These are phyloP conservation scores for Globisporangium orthogonon DNA, from an alignment of 352 stramenopile species.

Conservation along the genomic window DNA sequence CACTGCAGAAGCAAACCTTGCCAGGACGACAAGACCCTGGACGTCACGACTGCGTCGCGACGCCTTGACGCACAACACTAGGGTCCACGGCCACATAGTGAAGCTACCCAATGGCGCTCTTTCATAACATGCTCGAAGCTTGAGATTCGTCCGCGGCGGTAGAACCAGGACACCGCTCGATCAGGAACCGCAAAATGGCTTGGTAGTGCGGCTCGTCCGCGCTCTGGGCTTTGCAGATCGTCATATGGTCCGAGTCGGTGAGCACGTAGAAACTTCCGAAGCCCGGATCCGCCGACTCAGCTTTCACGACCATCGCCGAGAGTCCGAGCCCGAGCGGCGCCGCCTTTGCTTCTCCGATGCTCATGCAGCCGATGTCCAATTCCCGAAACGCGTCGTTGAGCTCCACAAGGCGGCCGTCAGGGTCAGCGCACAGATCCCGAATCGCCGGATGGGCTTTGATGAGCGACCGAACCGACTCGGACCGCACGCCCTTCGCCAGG, in stretches of 20 bases:
- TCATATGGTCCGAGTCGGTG: slow-evolving; percentile 72
- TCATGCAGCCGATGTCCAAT: slow-evolving; percentile 67
- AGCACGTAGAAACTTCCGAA: slow-evolving; percentile 63
- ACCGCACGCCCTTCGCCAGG: slow-evolving; percentile 54
- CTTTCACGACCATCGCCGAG: slow-evolving; percentile 69
- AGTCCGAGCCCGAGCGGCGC: slow-evolving; percentile 65
- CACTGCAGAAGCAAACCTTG: too few species aligned
- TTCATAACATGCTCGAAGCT: too few species aligned
- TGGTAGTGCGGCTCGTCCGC: slow-evolving; percentile 58
- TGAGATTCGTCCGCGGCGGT: too few species aligned
- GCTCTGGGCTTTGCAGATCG: slow-evolving; percentile 80
- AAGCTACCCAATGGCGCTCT: too few species aligned
- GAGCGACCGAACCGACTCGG: slow-evolving; percentile 57
- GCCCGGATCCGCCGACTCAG: slow-evolving; percentile 67
- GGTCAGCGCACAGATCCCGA: slow-evolving; percentile 49
- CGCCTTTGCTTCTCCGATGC: slow-evolving; percentile 50
- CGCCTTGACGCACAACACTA: too few species aligned
- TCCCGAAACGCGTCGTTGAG: slow-evolving; percentile 67
- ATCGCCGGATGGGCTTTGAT: slow-evolving; percentile 75
- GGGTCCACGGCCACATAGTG: too few species aligned
- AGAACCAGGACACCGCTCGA: slow-evolving; percentile 1
- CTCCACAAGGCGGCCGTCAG: slow-evolving; percentile 44
- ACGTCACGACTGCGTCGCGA: too few species aligned
- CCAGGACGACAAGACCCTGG: too few species aligned
- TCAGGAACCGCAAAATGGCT: slow-evolving; percentile 35